A percentile compares a stretch with the other conserved stretches of the same genome.
Evolutionary conservation across 306 rosid species (phyloP).

Genomic region (Neltuma alba): DNA sequence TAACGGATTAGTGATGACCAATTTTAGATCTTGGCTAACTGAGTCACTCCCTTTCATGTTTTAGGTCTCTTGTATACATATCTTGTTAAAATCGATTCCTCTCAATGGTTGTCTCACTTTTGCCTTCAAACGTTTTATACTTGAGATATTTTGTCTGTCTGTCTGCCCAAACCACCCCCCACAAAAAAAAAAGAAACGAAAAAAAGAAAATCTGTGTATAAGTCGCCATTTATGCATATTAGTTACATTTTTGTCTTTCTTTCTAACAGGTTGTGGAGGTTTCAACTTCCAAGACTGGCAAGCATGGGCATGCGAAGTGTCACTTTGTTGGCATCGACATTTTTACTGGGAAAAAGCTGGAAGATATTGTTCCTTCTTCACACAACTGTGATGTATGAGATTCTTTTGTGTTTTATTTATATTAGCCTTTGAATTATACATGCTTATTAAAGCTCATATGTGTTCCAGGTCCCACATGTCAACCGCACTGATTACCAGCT

Average conservation of each 20-base stretch:
- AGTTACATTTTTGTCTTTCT: neutral
- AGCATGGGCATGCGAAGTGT: constrained; percentile 81
- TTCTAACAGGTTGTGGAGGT: constrained; percentile 69
- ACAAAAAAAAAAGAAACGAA: too few relatives aligned
- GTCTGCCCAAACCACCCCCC: too few relatives aligned
- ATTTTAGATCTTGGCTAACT: neutral
- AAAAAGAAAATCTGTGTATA: too few relatives aligned
- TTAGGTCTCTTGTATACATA: neutral
- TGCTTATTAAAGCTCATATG: neutral
- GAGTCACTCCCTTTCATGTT: neutral
- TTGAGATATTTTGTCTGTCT: neutral
- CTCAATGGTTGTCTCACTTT: neutral
- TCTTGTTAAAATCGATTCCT: neutral
- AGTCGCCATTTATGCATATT: neutral
- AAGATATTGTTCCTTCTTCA: constrained; percentile 79
- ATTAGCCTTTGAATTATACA: neutral
- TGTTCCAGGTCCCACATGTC: constrained; percentile 73
- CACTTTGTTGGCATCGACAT: constrained; percentile 77
- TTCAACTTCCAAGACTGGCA: constrained; percentile 76
- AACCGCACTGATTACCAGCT: constrained; percentile 75
- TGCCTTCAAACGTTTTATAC: neutral
- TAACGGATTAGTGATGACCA: neutral
- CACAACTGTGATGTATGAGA: constrained; percentile 71
- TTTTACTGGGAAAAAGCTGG: constrained; percentile 69
- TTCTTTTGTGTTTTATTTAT: neutral